Evolutionary conservation across 192 early-diverging fungal species (phyloP).

Genomic region (Chytriomyces confervae): DNA sequence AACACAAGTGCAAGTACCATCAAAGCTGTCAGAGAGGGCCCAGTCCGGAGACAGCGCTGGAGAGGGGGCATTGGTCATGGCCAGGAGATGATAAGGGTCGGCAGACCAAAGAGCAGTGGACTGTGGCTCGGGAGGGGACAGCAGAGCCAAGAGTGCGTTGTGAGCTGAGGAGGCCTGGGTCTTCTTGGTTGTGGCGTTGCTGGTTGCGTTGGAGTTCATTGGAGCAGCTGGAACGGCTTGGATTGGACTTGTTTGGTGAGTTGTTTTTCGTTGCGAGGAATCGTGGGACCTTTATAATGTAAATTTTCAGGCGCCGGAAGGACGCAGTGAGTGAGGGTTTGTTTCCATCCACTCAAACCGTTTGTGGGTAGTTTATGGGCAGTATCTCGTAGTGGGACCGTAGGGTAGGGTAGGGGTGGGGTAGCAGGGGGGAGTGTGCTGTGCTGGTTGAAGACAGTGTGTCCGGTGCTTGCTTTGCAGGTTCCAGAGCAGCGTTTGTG

Average conservation of each 20-base stretch:
- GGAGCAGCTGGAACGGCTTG: neutral
- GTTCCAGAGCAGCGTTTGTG: too few relatives aligned
- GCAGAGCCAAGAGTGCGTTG: neutral
- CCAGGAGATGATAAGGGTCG: neutral
- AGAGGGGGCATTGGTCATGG: neutral
- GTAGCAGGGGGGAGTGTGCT: neutral
- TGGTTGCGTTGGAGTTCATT: neutral
- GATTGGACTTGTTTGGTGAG: neutral
- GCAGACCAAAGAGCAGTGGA: neutral
- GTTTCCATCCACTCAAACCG: neutral
- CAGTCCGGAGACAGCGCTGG: neutral
- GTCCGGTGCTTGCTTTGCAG: too few relatives aligned
- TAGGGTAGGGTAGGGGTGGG: neutral
- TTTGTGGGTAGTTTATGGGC: neutral
- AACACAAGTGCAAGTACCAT: neutral
- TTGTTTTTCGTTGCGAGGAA: neutral
- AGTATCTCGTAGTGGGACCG: neutral
- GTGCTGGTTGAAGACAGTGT: neutral
- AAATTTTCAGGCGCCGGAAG: neutral
- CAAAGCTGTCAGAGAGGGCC: neutral
- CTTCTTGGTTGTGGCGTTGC: neutral
- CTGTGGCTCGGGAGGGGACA: neutral
- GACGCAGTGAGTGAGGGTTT: neutral
- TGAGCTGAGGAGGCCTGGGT: neutral
- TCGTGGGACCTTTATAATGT: neutral